These are phyloP conservation scores for Malassezia dermatis DNA, from an alignment of 1,284 basidiomycete species.

Conservation along the genomic window DNA sequence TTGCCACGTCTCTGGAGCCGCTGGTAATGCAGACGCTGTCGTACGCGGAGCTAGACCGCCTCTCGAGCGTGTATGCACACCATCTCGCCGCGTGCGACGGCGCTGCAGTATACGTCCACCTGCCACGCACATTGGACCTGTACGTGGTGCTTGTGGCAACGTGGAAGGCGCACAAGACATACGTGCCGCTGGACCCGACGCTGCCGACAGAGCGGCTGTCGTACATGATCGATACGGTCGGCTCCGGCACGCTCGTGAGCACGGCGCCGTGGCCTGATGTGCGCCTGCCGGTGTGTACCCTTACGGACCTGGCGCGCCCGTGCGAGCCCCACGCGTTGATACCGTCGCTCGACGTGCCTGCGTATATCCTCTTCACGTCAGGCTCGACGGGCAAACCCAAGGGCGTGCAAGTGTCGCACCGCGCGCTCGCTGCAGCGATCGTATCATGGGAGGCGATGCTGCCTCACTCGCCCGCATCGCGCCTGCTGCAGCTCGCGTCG, in stretches of 20 bases:
- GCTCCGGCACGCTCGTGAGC: slow-evolving; percentile 17
- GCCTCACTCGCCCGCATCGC: slow-evolving; percentile 24
- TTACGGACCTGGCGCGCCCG: not conserved
- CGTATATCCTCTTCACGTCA: slow-evolving; percentile 43
- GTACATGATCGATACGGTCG: slow-evolving; percentile 37
- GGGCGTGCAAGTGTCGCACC: slow-evolving; percentile 38
- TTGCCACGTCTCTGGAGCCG: slow-evolving; percentile 20
- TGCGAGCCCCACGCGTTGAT: not conserved
- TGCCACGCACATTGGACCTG: slow-evolving; percentile 27
- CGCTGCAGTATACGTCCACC: slow-evolving; percentile 27
- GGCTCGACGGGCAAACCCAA: slow-evolving; percentile 44
- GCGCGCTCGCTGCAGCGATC: slow-evolving; percentile 36
- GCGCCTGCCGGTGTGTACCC: slow-evolving; percentile 1
- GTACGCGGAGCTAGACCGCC: slow-evolving; percentile 29
- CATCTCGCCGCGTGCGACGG: slow-evolving; percentile 14
- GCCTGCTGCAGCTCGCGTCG: slow-evolving; percentile 42
- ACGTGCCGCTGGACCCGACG: slow-evolving; percentile 40
- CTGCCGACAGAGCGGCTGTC: slow-evolving; percentile 32
- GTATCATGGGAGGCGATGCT: slow-evolving; percentile 40
- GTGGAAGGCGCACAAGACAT: slow-evolving; percentile 41
- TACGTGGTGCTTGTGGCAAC: slow-evolving; percentile 34
- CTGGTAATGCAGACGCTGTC: slow-evolving; percentile 15
- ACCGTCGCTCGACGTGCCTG: slow-evolving; percentile 18
- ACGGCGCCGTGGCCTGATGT: not conserved
- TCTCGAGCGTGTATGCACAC: slow-evolving; percentile 23